phyloP scores from a whole-genome alignment of 495 filamentous ascomycete species.

The Jackrogersella minutella region DNA sequence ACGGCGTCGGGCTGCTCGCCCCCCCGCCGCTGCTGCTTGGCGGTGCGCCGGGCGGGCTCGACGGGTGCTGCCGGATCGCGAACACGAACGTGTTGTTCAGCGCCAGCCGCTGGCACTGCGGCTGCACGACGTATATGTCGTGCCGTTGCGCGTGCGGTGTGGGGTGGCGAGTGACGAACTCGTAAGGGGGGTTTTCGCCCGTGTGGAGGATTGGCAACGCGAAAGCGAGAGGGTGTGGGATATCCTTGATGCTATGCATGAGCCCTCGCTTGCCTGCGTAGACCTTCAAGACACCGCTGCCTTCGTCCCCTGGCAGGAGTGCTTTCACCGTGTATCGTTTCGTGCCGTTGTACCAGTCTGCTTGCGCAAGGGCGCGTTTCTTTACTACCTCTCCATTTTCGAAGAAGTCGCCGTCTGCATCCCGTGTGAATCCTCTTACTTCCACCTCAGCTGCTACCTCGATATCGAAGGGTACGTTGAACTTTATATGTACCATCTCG shows the following conservation, averaged over 20 bases:
- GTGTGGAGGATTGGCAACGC: conserved; percentile 90
- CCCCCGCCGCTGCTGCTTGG: conserved; percentile 64
- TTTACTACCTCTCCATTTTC: conserved; percentile 87
- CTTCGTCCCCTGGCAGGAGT: conserved; percentile 87
- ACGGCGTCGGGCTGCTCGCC: conserved; percentile 70
- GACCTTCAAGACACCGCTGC: conserved; percentile 86
- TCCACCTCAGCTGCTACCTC: conserved; percentile 96
- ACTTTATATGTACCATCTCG: conserved; percentile 88
- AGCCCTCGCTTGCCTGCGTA: conserved; percentile 93
- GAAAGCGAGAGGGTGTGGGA: conserved; percentile 89
- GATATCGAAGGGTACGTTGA: conserved; percentile 85
- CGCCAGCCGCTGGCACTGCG: conserved; percentile 85
- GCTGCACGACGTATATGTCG: conserved; percentile 94
- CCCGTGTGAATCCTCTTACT: conserved; percentile 76
- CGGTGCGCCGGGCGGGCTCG: conserved; percentile 56
- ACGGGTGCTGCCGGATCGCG: conserved; percentile 89
- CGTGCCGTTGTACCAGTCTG: conserved; percentile 84
- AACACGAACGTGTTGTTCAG: conserved; percentile 99
- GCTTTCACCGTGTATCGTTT: conserved; percentile 95
- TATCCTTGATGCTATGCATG: conserved; percentile 94
- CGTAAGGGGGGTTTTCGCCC: conserved; percentile 90
- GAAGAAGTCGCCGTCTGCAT: conserved; percentile 90
- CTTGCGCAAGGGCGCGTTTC: conserved; percentile 88
- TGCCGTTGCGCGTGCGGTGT: conserved; percentile 96
- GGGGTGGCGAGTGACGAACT: conserved; percentile 91